Base-by-base conservation (phyloP, 345 rosid species). In the Hevea brasiliensis region DNA sequence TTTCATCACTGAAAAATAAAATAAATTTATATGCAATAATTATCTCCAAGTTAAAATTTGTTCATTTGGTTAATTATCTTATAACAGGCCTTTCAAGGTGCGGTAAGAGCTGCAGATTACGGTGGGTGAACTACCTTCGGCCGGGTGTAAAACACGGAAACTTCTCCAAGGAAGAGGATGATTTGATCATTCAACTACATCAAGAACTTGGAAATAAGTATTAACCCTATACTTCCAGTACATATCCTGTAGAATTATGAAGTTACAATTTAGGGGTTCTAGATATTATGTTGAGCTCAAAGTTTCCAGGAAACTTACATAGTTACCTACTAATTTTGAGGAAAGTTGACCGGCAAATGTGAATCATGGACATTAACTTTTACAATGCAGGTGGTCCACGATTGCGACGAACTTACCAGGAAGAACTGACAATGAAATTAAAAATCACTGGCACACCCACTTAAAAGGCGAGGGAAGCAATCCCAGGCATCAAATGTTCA, bases 71-170 rank as follows among this genome's bases (percentile, higher is more conserved):
- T n/a, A 29, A 3, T 35, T 17, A 24, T 59, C 7, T 50, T 45
- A 1, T 45, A 2, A 24, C 70, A 85, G 88, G 85, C 27, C 68
- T 85, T 2, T 53, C 74, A 13, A 82, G 85, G 68, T 71, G 78
- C 50, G 88, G 88, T 13, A 85, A 82, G 75, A 85, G 85, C 56
- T 85, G 88, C 74, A 78, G 88, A 40, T 54, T 82, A 18, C 66
- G 88, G 7, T 85, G 88, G 88, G 51, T 82, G 77, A 85, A 85
- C 41, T 85, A 85, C 41, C 80, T 82, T 7, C 55, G 77, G 35
- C 84, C 88, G 0, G 71, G 77, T 37, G 50, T 85, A 50, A 85
- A 80, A 55, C 84, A 45, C 10, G 88, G 88, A 20, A 74, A 50
- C 59, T 85, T 50, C 78, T 75, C 83, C 6, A 35, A 71, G 58